Evolutionary conservation across 192 early-diverging fungal species (phyloP).

Genomic region (Mortierella alpina): DNA sequence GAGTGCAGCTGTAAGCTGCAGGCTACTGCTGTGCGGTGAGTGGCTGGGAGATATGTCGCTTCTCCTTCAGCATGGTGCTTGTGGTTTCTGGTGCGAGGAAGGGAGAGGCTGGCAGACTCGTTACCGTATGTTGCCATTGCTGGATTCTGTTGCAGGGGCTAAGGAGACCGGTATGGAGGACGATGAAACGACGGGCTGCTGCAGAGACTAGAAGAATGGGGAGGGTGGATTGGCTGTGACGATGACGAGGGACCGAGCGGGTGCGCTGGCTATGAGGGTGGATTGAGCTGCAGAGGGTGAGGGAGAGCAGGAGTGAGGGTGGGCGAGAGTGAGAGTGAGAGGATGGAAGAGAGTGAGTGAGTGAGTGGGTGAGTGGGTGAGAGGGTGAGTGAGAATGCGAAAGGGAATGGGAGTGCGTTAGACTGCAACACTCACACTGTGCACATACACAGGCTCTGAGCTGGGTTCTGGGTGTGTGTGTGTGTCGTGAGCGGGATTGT

Average conservation of each 20-base stretch:
- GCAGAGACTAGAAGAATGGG: background rate
- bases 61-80: background rate
- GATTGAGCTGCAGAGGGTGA: background rate
- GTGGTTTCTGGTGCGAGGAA: too few species aligned
- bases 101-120: too few species aligned
- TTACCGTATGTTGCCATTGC: conserved; percentile 38
- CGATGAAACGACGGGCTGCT: background rate
- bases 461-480: background rate
- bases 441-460: too few species aligned
- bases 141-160: too few species aligned
- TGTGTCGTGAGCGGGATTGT: background rate
- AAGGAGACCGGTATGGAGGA: background rate
- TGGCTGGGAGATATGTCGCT: too few species aligned
- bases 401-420: background rate
- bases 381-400: background rate
- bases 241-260: background rate
- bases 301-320: background rate
- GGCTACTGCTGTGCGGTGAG: too few species aligned
- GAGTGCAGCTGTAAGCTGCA: too few species aligned
- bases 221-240: background rate
- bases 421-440: background rate
- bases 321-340: background rate
- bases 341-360: background rate
- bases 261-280: background rate
- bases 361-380: background rate